Percentiles rank a stretch among this genome's conserved stretches.
Evolutionary conservation across 352 stramenopile genomes (phyloP).

Genomic region (Blastocystis sp.): DNA sequence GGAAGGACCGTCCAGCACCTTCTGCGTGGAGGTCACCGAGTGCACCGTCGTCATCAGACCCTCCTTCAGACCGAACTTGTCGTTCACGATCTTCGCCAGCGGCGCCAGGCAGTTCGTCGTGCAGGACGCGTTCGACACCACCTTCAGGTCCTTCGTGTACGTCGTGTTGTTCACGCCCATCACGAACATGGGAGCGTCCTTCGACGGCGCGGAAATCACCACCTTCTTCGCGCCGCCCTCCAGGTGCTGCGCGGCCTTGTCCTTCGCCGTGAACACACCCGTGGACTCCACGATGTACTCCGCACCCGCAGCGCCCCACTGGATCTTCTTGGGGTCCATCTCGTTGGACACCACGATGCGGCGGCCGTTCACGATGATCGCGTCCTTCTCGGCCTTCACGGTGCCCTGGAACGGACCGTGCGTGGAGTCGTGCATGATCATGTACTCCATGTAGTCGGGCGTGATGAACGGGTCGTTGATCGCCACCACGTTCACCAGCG

Average conservation of each 20-base stretch:
- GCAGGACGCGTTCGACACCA: conserved; percentile 96
- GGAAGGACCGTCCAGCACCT: conserved; percentile 92
- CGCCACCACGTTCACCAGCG: conserved; percentile 83
- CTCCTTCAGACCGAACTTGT: conserved; percentile 95
- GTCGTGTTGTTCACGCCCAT: conserved; percentile 93
- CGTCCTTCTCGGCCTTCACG: conserved; percentile 81
- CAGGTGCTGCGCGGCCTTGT: conserved; percentile 87
- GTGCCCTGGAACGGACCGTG: conserved; percentile 83
- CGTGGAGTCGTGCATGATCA: conserved; percentile 85
- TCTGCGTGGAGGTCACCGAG: conserved; percentile 93
- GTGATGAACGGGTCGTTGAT: conserved; percentile 92
- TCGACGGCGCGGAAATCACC: conserved; percentile 93
- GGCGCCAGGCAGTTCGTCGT: conserved; percentile 98
- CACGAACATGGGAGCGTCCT: conserved; percentile 94
- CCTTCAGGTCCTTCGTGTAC: conserved; percentile 88
- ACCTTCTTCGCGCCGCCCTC: conserved; percentile 89
- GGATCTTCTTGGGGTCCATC: conserved; percentile 87
- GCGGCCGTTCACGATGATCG: conserved; percentile 87
- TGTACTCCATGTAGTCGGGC: conserved; percentile 93
- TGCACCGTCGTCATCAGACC: conserved; percentile 98
- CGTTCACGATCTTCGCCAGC: conserved; percentile 94
- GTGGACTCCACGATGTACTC: conserved; percentile 91
- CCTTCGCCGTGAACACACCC: conserved; percentile 81
- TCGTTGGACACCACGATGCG: conserved; percentile 87
- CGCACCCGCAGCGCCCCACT: conserved; percentile 82